Base-by-base conservation (phyloP, 495 filamentous ascomycete species). In the Penicillium arizonense region DNA sequence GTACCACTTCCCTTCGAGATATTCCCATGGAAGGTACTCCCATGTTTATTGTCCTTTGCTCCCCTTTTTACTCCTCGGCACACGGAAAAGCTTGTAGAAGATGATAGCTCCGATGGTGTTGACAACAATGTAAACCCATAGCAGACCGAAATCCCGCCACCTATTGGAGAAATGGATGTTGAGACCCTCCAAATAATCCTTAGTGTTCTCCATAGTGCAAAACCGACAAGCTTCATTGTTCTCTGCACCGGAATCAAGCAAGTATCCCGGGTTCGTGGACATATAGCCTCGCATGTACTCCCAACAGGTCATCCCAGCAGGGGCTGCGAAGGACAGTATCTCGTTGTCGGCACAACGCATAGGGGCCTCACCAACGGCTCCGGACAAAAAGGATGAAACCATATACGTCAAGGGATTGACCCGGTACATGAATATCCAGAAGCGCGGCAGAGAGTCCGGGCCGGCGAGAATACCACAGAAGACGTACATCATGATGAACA, bases 391-490 rank as follows among this genome's bases (percentile, higher is more conserved):
- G 44, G 69, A 70, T 28, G 64, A 64, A 13, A 79, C 63, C 3
- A 79, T 60, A 44, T 80, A 84, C 3, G 76, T 79, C 35, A 72
- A 68, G 2, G 73, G 73, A 5, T 58, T 59, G 38, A 70, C 39
- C 38, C 58, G 66, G 56, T 74, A 74, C 72, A 75, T 76, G 69
- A 72, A 75, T 43, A 50, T 55, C 74, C 75, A 77, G 58, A 74
- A 87, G 14, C 50, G 43, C n/a, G 64, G 63, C 9, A 76, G 18
- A 18, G 18, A 77, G 68, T 45, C 79, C 76, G 77, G 62, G 80
- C 79, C 32, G 77, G 18, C 18, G 18, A 18, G 18, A 18, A 18
- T 18, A 18, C 18, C 18, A 18, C 18, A 18, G 18, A 18, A 18
- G 18, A 18, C 18, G 18, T 18, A 18, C 18, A 18, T 18, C 18